These are phyloP conservation scores for Pseudocercospora fijiensis DNA, from an alignment of 2,329 filamentous ascomycete species.

Conservation along the genomic window DNA sequence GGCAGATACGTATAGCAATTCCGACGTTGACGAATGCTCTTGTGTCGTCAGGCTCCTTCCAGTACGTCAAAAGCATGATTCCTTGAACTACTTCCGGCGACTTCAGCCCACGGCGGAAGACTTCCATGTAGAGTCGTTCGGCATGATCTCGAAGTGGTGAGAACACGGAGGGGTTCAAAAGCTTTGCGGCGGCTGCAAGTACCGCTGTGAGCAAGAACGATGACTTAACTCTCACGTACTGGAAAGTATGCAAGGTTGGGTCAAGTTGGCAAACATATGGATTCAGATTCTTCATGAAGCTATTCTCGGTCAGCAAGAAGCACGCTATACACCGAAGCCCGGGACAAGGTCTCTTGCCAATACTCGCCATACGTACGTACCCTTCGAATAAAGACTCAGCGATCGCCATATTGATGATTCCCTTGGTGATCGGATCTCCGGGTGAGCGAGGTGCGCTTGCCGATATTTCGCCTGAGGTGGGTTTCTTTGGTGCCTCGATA, in stretches of 20 bases:
- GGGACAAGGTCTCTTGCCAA: neutral
- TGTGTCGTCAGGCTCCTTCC: slow-evolving; percentile 46
- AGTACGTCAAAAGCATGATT: slow-evolving; percentile 44
- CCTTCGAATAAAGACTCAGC: slow-evolving; percentile 35
- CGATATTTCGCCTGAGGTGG: slow-evolving; percentile 22
- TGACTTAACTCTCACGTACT: slow-evolving; percentile 40
- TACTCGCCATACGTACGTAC: slow-evolving; percentile 6
- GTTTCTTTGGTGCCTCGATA: neutral
- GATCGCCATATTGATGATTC: slow-evolving; percentile 33
- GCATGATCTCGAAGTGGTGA: slow-evolving; percentile 33
- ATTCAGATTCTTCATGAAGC: slow-evolving; percentile 44
- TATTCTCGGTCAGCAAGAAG: slow-evolving; percentile 20
- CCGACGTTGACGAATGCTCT: slow-evolving; percentile 44
- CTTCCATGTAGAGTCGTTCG: slow-evolving; percentile 36
- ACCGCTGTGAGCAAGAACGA: slow-evolving; percentile 42
- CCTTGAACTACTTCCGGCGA: slow-evolving; percentile 45
- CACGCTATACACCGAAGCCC: no score
- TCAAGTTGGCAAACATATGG: slow-evolving; percentile 47
- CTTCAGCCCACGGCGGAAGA: slow-evolving; percentile 39
- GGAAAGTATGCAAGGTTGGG: slow-evolving; percentile 41
- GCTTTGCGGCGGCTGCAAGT: slow-evolving; percentile 41
- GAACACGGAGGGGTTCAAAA: slow-evolving; percentile 40
- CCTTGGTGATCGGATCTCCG: slow-evolving; percentile 35
- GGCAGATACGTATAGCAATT: slow-evolving; percentile 44
- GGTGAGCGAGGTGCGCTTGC: slow-evolving; percentile 14